Evolutionary conservation across 2,329 filamentous ascomycete genomes (phyloP).

Genomic region (Aspergillus candidus): DNA sequence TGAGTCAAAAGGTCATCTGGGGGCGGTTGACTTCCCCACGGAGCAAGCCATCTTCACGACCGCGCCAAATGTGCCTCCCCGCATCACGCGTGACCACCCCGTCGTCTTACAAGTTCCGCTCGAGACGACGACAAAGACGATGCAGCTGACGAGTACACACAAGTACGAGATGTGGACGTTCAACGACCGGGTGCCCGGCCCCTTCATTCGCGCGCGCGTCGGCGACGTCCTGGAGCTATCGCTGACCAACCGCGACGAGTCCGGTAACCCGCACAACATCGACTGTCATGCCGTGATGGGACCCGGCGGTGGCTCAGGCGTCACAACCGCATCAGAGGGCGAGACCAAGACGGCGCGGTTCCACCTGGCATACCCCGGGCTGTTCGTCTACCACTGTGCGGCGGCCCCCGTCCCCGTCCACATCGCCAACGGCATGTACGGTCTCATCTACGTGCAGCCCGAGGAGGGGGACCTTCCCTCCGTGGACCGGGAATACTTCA

Average conservation of each 20-base stretch:
- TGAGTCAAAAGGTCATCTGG: no score
- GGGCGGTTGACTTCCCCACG: slow-evolving; percentile 14
- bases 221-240: slow-evolving; percentile 29
- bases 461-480: slow-evolving; percentile 23
- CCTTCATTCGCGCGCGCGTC: slow-evolving; percentile 32
- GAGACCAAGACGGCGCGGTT: slow-evolving; percentile 29
- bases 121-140: slow-evolving; percentile 20
- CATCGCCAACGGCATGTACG: slow-evolving; percentile 36
- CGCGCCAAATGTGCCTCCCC: slow-evolving; percentile 27
- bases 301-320: slow-evolving; percentile 27
- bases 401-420: slow-evolving; percentile 33
- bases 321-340: slow-evolving; percentile 29
- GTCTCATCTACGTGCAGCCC: slow-evolving; percentile 33
- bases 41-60: slow-evolving; percentile 25
- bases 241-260: slow-evolving; percentile 28
- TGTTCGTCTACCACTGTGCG: slow-evolving; percentile 33
- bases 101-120: slow-evolving; percentile 28
- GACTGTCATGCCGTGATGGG: slow-evolving; percentile 32
- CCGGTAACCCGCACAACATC: slow-evolving; percentile 33
- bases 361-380: slow-evolving; percentile 24
- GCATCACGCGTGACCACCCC: slow-evolving; percentile 26
- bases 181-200: slow-evolving; percentile 28
- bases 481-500: slow-evolving; percentile 32
- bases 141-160: slow-evolving; percentile 28
- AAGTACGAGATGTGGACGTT: slow-evolving; percentile 36